Evolutionary conservation across 345 rosid species (phyloP).

Genomic region (Chamaenerion angustifolium): DNA sequence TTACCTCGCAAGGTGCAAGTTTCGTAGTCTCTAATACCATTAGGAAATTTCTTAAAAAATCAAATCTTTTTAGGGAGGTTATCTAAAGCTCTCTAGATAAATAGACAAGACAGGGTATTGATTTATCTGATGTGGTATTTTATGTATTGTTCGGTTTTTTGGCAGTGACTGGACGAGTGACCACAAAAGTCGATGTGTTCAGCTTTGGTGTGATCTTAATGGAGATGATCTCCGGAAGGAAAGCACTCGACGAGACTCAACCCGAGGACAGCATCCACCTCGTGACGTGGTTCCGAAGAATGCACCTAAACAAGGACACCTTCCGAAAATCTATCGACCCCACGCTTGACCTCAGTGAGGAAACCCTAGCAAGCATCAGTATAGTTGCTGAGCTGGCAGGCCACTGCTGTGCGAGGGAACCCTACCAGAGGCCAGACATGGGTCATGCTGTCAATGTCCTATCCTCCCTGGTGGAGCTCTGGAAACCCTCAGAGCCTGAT

Average conservation of each 20-base stretch:
- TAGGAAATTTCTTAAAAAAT: too few relatives aligned
- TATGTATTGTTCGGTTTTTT: too few relatives aligned
- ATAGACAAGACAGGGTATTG: too few relatives aligned
- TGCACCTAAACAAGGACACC: constrained; percentile 33
- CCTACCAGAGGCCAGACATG: constrained; percentile 77
- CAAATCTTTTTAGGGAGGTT: too few relatives aligned
- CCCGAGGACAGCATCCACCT: constrained; percentile 61
- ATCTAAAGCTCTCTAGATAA: too few relatives aligned
- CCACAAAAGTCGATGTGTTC: constrained; percentile 68
- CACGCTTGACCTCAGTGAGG: constrained; percentile 31
- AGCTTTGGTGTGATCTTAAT: constrained; percentile 82
- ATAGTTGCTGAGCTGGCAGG: constrained; percentile 56
- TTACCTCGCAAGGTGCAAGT: too few relatives aligned
- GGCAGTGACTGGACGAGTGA: constrained; percentile 77
- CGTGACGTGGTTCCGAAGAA: constrained; percentile 60
- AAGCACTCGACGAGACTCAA: constrained; percentile 48
- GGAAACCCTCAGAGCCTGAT: constrained; percentile 52
- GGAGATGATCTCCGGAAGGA: constrained; percentile 67
- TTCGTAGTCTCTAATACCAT: too few relatives aligned
- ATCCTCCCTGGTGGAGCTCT: constrained; percentile 43
- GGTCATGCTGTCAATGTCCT: constrained; percentile 52
- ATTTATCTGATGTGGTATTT: too few relatives aligned
- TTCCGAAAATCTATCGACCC: constrained; percentile 38
- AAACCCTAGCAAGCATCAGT: constrained; percentile 38
- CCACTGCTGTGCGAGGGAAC: constrained; percentile 52